Conservation (phyloP, 2,329 filamentous ascomycete species). For the Helminthosporium solani region DNA sequence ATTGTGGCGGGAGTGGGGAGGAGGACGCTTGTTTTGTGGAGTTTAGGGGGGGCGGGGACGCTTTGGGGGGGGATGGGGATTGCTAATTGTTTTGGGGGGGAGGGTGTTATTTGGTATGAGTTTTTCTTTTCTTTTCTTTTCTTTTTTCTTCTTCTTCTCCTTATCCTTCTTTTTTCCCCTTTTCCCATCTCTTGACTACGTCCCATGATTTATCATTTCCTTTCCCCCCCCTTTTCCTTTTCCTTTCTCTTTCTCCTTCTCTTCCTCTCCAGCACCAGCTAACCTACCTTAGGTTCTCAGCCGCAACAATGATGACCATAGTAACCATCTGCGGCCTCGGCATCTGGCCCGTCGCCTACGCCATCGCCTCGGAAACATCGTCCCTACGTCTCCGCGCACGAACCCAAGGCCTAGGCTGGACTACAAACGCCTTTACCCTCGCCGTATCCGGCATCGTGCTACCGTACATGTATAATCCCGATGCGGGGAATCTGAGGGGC, state of each 20-base stretch:
- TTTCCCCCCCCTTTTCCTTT: not conserved
- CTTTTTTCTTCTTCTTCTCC: not conserved
- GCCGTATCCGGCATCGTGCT: conserved; percentile 50
- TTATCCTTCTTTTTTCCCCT: not conserved
- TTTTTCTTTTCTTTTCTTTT: not conserved
- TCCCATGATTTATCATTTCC: no score
- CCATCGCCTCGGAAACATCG: conserved; percentile 48
- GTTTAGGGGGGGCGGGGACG: conserved; percentile 34
- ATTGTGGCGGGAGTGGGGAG: conserved; percentile 46
- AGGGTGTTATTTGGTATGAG: conserved; percentile 45
- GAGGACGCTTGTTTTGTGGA: conserved; percentile 42
- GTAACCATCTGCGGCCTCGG: conserved; percentile 47
- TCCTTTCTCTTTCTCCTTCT: not conserved
- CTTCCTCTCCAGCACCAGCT: not conserved
- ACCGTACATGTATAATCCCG: conserved; percentile 55
- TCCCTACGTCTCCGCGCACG: conserved; percentile 48
- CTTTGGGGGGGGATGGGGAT: conserved; percentile 52
- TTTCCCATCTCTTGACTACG: no score
- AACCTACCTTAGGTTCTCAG: conserved; percentile 39
- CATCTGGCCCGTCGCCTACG: conserved; percentile 49
- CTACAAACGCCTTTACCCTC: conserved; percentile 44
- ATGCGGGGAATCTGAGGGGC: conserved; percentile 44
- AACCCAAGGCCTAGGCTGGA: conserved; percentile 49
- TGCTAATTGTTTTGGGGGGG: conserved; percentile 47
- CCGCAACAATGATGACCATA: conserved; percentile 46